Conservation (phyloP, 371 early-diverging fungal genomes). For the Synchytrium microbalum region DNA sequence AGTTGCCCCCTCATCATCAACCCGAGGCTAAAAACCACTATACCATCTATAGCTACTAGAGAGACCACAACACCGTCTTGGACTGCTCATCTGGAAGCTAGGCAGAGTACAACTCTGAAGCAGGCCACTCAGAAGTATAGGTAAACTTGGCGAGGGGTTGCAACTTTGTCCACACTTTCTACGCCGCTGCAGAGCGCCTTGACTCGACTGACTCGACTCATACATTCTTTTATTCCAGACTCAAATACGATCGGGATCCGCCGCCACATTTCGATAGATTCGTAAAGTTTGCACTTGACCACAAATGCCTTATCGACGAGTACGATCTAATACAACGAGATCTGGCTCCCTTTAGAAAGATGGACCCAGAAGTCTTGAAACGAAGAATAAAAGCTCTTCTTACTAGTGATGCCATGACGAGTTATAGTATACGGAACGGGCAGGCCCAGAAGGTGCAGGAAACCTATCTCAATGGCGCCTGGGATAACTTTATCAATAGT, state of each 20-base stretch:
- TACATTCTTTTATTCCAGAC: too few relatives aligned
- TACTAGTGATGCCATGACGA: background rate
- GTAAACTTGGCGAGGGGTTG: too few relatives aligned
- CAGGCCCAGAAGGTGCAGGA: background rate
- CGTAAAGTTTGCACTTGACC: background rate
- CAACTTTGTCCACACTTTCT: too few relatives aligned
- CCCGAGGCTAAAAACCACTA: too few relatives aligned
- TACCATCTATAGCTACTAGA: background rate
- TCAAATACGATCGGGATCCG: background rate
- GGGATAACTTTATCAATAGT: background rate
- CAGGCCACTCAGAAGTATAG: background rate
- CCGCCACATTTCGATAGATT: background rate
- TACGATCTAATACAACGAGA: conserved; percentile 3
- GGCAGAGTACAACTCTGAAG: background rate
- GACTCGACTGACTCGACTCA: too few relatives aligned
- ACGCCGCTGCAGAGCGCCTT: background rate
- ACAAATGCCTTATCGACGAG: conserved; percentile 10
- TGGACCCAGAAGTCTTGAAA: background rate
- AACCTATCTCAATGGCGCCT: background rate
- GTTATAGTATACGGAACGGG: background rate
- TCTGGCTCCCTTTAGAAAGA: conserved; percentile 9
- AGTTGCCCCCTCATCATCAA: too few relatives aligned
- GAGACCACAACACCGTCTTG: background rate
- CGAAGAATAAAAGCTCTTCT: background rate
- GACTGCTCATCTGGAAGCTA: background rate